Conservation (phyloP, 768 basidiomycete species). For the Dentipellis sp. region DNA sequence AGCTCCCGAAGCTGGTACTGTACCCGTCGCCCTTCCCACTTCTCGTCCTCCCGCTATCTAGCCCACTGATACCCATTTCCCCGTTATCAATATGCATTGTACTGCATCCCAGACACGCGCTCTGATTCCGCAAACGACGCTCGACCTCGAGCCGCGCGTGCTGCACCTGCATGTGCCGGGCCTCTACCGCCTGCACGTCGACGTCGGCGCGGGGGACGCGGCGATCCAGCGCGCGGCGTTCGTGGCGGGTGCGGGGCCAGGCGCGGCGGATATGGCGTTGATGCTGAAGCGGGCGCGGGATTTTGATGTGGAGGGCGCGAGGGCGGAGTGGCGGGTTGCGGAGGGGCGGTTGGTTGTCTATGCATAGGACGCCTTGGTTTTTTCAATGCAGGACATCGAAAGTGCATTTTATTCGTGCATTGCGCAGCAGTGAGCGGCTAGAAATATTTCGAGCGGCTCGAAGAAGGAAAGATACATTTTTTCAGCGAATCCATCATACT, state of each 20-base stretch:
- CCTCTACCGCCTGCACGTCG: constrained; percentile 43
- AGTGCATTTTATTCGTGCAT: too few species aligned
- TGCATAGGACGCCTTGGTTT: background rate
- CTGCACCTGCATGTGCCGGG: constrained; percentile 42
- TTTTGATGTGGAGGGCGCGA: constrained; percentile 53
- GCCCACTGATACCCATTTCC: background rate
- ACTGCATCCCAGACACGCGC: constrained; percentile 43
- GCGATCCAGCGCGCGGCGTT: constrained; percentile 26
- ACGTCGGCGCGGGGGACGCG: constrained; percentile 46
- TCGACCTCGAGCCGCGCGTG: constrained; percentile 60
- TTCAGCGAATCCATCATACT: too few species aligned
- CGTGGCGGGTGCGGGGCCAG: too few species aligned
- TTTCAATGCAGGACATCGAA: too few species aligned
- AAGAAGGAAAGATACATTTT: too few species aligned
- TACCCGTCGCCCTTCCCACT: constrained; percentile 6
- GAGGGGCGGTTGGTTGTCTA: constrained; percentile 18
- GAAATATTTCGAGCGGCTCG: too few species aligned
- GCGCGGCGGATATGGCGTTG: constrained; percentile 26
- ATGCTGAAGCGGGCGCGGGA: constrained; percentile 47
- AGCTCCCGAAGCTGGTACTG: constrained; percentile 50
- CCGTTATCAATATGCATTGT: too few species aligned
- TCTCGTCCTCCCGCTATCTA: background rate
- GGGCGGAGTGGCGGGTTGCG: constrained; percentile 59
- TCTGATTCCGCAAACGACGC: constrained; percentile 35
- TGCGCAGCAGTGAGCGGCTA: too few species aligned